Conservation (phyloP, 1,284 basidiomycete genomes). For the Trichosporon inkin region DNA sequence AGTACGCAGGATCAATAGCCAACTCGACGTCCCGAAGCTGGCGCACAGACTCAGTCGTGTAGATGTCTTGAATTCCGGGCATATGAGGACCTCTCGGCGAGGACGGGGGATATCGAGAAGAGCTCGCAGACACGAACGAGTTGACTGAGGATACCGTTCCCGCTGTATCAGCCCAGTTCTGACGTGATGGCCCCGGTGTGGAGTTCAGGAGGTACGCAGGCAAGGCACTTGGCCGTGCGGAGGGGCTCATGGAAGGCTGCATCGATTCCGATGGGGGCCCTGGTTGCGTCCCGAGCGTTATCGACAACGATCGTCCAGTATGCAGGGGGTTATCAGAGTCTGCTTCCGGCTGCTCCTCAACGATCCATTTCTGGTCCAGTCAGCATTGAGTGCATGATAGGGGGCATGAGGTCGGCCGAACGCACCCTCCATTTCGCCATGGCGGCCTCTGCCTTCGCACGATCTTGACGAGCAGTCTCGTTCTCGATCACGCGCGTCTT, state of each 20-base stretch:
- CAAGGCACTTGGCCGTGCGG: background rate
- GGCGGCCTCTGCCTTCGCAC: constrained; percentile 35
- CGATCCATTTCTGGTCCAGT: constrained; percentile 37
- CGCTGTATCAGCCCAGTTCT: background rate
- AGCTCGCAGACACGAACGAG: background rate
- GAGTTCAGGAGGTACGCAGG: background rate
- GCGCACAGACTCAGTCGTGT: constrained; percentile 40
- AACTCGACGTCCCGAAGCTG: constrained; percentile 43
- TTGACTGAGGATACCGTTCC: background rate
- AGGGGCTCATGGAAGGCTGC: background rate
- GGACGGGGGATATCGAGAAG: background rate
- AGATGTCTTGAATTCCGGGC: constrained; percentile 26
- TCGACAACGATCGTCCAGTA: constrained; percentile 2
- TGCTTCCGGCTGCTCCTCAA: constrained; percentile 31
- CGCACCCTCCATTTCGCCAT: constrained; percentile 44
- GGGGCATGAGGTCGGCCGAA: constrained; percentile 12
- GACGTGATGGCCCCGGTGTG: background rate
- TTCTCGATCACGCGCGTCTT: constrained; percentile 19
- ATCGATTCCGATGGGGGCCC: background rate
- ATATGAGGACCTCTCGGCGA: background rate
- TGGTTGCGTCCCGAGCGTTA: background rate
- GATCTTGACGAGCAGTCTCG: constrained; percentile 15
- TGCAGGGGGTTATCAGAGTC: constrained; percentile 8
- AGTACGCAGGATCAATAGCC: constrained; percentile 37
- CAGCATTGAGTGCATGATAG: constrained; percentile 2